Evolutionary conservation across 2,329 filamentous ascomycete genomes (phyloP), one percentile per base, ranked within the genome.

Genomic region (Diaporthe citri): DNA sequence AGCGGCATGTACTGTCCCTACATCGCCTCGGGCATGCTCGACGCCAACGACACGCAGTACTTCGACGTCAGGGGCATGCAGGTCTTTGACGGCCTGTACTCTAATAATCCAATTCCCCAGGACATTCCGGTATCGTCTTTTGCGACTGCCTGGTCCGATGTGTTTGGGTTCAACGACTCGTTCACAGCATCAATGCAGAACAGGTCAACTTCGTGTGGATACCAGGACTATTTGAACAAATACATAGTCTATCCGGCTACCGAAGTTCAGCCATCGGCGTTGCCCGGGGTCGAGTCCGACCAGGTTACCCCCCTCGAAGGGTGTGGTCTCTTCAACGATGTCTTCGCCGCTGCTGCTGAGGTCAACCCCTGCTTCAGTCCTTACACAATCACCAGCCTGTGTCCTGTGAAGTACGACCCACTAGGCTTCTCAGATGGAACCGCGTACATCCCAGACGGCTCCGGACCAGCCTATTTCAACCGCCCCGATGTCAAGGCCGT

Each of bases 281-380:
- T 82, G 0, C 85, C 89, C 22, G 87, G 87, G 74, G 79, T 81
- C n/a, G 82, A 83, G 56, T 83, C 85, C 34, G 78, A 83, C 25
- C 78, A 77, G 28, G 76, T 57, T 1, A 77, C 77, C 56, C 83
- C 84, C 0, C 80, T 83, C 0, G 86, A 84, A 6, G 95, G 93
- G 79, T 86, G 87, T 71, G 79, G 86, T 73, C 78, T 93, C 17
- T 92, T 88, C 78, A 82, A 87, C 74, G 83, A 87, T 10, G 88
- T 93, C 48, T 85, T 83, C 78, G 77, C 85, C 0, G 91, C 89
- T 41, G 88, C 87, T 9, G 78, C 86, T 7, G 81, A 84, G 4
- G 82, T 89, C 43, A 96, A 95, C 83, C 93, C 93, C 0, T 95
- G 94, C 84, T 96, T 93, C 83, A 91, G 94, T 80, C 84, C 93